Base-by-base conservation (phyloP, 2,329 filamentous ascomycete genomes). In the Phialemonium atrogriseum region DNA sequence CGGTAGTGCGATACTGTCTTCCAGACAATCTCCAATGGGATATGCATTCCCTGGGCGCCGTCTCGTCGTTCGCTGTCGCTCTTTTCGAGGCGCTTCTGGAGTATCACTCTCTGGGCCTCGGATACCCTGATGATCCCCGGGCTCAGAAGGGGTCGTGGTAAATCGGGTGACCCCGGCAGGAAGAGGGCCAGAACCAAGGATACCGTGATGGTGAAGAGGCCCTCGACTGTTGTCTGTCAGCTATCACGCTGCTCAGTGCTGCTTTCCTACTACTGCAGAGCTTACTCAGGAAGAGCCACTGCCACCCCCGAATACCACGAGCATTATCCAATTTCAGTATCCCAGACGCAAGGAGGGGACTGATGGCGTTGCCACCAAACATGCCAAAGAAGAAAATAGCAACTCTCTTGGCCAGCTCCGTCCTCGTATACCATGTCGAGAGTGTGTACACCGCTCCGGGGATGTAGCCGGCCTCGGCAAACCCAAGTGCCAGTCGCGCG, bases 361-460 rank as follows among this genome's bases (percentile, higher is more conserved):
- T 45, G 1, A 56, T 60, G 0, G 62, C 64, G 12, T 59, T 56
- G 5, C 66, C 69, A 11, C 70, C 56, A 45, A 70, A 62, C 42
- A 71, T 70, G 9, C 70, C 70, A 34, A 73, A 68, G 51, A 67
- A 74, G 48, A 73, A 73, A 20, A 72, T 45, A 45, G 66, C 66
- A 29, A 70, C 60, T 7, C 69, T 59, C 37, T 70, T 65, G 33
- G 64, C 66, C 0, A 64, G 66, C 44, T 74, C 70, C 3, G 55
- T 53, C 3, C 58, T 59, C 1, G 66, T 71, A 46, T 74, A 74
- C 68, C 69, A 74, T 1, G 63, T 68, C 0, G 68, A 70, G 2
- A 74, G 50, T 3, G 67, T 68, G 51, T 58, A 70, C 0, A 66
- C 50, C 6, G 56, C 55, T 4, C 68, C 70, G 1, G 70, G 70